Evolutionary conservation across 1,284 basidiomycete genomes (phyloP).

Genomic region (Melampsora occidentalis): DNA sequence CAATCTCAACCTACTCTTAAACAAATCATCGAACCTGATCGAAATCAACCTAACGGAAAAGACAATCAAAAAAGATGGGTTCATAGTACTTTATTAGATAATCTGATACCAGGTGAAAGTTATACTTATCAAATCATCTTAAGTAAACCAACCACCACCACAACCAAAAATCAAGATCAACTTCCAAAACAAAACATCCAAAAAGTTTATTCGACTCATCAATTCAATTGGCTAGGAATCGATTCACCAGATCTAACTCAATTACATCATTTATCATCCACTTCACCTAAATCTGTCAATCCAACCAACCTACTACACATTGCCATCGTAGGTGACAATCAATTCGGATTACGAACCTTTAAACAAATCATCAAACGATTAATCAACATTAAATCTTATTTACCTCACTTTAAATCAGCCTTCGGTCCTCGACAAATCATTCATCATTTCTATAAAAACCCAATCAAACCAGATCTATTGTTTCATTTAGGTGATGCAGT

Average conservation of each 20-base stretch:
- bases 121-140: constrained; percentile 46
- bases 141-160: not conserved
- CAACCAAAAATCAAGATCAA: not conserved
- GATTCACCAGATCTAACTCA: constrained; percentile 43
- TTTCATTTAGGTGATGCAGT: constrained; percentile 49
- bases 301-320: constrained; percentile 44
- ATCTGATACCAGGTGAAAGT: constrained; percentile 15
- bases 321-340: constrained; percentile 48
- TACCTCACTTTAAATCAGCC: constrained; percentile 16
- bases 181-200: not conserved
- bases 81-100: constrained; percentile 44
- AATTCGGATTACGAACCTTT: constrained; percentile 48
- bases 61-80: constrained; percentile 38
- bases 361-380: constrained; percentile 45
- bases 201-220: constrained; percentile 11
- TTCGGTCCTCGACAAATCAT: constrained; percentile 31
- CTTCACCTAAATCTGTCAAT: constrained; percentile 18
- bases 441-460: not conserved
- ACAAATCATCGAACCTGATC: constrained; percentile 11
- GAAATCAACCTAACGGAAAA: constrained; percentile 27
- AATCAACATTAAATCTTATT: constrained; percentile 30
- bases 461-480: constrained; percentile 44
- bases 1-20: constrained; percentile 4
- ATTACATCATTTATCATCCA: constrained; percentile 12
- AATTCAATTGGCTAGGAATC: constrained; percentile 43